These are phyloP conservation scores for Camellia oleifera DNA, from an alignment of 179 eudicot species.

Conservation along the genomic window DNA sequence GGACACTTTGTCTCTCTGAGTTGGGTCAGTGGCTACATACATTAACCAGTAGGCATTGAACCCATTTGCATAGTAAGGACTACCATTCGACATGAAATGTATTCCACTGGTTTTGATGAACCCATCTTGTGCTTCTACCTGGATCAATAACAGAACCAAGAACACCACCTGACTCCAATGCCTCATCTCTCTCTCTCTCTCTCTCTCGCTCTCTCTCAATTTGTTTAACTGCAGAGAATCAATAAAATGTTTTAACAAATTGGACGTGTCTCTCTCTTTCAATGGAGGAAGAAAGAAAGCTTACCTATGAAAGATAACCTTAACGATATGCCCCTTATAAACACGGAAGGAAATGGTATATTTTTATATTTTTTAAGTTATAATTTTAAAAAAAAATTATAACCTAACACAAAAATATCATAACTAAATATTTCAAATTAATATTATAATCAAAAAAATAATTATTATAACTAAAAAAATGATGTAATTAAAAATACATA, in stretches of 20 bases:
- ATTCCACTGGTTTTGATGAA: conserved; percentile 11
- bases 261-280: background rate
- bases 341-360: too few relatives aligned
- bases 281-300: background rate
- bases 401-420: too few relatives aligned
- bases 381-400: too few relatives aligned
- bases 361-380: too few relatives aligned
- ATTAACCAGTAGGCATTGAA: conserved; percentile 35
- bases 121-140: background rate
- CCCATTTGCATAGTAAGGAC: conserved; percentile 22
- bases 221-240: background rate
- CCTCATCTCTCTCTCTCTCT: conserved; percentile 19
- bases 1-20: conserved; percentile 18
- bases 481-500: too few relatives aligned
- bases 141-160: background rate
- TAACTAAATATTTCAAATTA: too few relatives aligned
- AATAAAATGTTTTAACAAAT: background rate
- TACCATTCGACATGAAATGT: conserved; percentile 18
- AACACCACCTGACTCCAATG: background rate
- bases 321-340: too few relatives aligned
- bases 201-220: background rate
- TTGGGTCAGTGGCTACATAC: conserved; percentile 19
- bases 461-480: too few relatives aligned
- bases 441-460: too few relatives aligned
- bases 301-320: too few relatives aligned